Base-by-base conservation (phyloP, 768 basidiomycete species). In the Infundibulicybe gibba region DNA sequence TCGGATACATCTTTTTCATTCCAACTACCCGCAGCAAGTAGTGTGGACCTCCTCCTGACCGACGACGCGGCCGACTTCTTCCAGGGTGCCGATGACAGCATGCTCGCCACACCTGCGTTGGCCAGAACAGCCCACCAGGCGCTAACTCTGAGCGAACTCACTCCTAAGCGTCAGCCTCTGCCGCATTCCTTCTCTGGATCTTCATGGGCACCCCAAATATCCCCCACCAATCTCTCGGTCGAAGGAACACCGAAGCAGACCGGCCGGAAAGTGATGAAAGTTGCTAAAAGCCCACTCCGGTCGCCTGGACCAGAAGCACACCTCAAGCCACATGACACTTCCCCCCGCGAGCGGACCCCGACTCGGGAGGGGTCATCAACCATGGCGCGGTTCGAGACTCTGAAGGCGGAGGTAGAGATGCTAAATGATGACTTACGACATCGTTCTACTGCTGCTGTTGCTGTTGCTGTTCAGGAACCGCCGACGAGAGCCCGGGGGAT, bases 1-100 rank as follows among this genome's bases (percentile, higher is more conserved):
- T 77, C 76, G 19, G 70, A 75, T 51, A 54, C 62, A n/a, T 77
- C 75, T 32, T 74, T 71, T 50, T 79, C 79, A 1, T 78, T 81
- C 58, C 76, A 81, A 58, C 77, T 83, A 32, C 80, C 83, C 3
- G 62, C 64, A 6, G 55, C 63, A 5, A 65, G 63, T 33, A 58
- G 61, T 6, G 74, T 71, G 13, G 77, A 80, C 52, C 71, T 81
- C 53, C 72, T 84, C 20, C 72, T 85, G 3, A 61, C 62, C 6
- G 67, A 71, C 39, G 75, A 82, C 47, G 68, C 70, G 49, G 57
- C 65, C 52, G 69, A 73, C 62, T 75, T 77, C 58, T 68, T 85
- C 43, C 60, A 59, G 48, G 70, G 64, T 48, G 67, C 57, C 14
- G 67, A 65, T 42, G 66, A 72, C 49, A 67, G 70, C 35, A 60